Evolutionary conservation across 2,329 filamentous ascomycete species (phyloP).

Genomic region (Chrysoporthe austroafricana): DNA sequence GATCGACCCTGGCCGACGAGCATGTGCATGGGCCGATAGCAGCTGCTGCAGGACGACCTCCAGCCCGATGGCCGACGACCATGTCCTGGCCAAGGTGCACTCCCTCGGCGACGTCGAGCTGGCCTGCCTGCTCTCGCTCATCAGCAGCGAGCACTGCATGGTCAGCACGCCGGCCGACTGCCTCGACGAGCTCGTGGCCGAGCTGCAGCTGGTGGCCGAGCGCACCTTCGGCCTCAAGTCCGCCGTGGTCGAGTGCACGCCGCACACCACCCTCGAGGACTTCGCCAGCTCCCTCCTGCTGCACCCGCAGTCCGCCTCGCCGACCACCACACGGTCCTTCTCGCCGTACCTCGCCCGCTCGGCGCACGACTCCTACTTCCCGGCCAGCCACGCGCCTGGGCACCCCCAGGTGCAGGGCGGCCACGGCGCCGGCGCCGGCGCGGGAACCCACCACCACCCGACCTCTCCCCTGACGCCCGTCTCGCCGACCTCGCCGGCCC

Average conservation of each 20-base stretch:
- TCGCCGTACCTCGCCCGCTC: conserved; percentile 29
- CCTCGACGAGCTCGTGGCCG: conserved; percentile 71
- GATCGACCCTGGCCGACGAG: neutral
- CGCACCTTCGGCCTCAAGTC: conserved; percentile 74
- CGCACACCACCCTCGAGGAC: conserved; percentile 76
- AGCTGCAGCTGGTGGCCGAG: conserved; percentile 71
- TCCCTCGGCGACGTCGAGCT: conserved; percentile 86
- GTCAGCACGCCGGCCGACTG: conserved; percentile 70
- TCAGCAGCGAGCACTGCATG: conserved; percentile 85
- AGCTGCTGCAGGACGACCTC: conserved; percentile 10
- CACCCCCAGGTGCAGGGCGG: conserved; percentile 8
- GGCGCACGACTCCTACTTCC: conserved; percentile 34
- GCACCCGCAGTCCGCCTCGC: conserved; percentile 46
- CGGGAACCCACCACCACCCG: conserved; percentile 1
- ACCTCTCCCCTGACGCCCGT: conserved; percentile 35
- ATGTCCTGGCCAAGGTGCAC: conserved; percentile 71
- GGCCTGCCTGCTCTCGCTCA: conserved; percentile 79
- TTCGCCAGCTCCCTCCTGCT: conserved; percentile 74
- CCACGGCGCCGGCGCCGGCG: neutral
- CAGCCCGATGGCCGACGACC: conserved; percentile 62
- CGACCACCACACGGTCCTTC: conserved; percentile 32
- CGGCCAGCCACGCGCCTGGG: conserved; percentile 22
- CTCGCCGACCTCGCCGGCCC: conserved; percentile 27
- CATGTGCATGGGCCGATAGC: conserved; percentile 13
- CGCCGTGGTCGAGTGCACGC: conserved; percentile 72